Percentiles rank a stretch among this genome's conserved stretches.
Conservation (phyloP, 805 yeast genomes). For the Danielia oregonensis region DNA sequence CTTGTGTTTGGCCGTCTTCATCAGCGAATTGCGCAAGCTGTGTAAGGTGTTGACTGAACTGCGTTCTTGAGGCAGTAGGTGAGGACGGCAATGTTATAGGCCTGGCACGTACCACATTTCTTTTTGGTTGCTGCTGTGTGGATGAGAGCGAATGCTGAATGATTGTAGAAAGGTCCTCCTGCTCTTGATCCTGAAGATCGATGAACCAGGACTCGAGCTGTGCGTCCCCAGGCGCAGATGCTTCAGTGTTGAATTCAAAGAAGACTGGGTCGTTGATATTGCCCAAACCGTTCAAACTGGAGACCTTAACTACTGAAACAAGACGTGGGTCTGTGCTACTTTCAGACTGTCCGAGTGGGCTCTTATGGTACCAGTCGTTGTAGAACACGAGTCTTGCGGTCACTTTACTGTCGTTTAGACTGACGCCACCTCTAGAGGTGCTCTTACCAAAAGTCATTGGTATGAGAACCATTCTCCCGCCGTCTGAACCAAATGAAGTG, state of each 20-base stretch:
- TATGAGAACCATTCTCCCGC: constrained; percentile 1
- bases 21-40: not conserved
- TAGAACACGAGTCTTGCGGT: constrained; percentile 27
- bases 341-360: constrained; percentile 6
- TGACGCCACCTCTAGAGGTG: not conserved
- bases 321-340: not conserved
- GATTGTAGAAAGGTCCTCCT: constrained; percentile 8
- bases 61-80: not conserved
- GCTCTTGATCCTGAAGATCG: constrained; percentile 10
- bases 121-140: constrained; percentile 5
- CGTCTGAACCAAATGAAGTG: not conserved
- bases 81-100: not conserved
- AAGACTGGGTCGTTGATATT: constrained; percentile 18
- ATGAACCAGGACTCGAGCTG: constrained; percentile 7
- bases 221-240: not conserved
- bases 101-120: not conserved
- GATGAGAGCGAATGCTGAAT: constrained; percentile 12
- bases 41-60: no score
- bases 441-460: constrained; percentile 9
- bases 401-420: constrained; percentile 13
- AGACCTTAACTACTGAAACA: constrained; percentile 13
- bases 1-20: not conserved
- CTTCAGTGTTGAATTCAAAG: constrained; percentile 19
- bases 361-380: constrained; percentile 31
- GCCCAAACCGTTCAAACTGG: constrained; percentile 5